A percentile compares a stretch with the other conserved stretches of the same genome.
These are phyloP conservation scores for Pachyrhizus erosus DNA, from an alignment of 306 rosid genomes.

Conservation along the genomic window DNA sequence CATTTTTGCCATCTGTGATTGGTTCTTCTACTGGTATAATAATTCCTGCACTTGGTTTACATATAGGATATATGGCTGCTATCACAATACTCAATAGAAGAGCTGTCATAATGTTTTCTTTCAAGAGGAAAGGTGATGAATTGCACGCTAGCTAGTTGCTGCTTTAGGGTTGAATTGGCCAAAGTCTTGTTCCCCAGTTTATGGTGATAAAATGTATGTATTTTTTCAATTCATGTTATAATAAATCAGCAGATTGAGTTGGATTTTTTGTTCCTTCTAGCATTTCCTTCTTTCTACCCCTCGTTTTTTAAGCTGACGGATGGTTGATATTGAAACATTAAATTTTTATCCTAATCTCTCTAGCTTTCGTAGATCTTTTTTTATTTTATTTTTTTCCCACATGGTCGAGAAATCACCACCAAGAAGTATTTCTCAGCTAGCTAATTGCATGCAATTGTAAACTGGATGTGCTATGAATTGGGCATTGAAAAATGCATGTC, in stretches of 20 bases:
- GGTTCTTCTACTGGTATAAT: neutral
- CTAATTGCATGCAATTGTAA: neutral
- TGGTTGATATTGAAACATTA: neutral
- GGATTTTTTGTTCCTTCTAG: neutral
- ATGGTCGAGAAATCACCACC: neutral
- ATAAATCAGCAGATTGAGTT: neutral
- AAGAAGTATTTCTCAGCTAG: neutral
- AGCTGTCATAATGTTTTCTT: neutral
- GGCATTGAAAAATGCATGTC: neutral
- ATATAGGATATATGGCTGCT: neutral
- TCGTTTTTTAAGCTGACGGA: neutral
- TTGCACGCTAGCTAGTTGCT: constrained; percentile 21
- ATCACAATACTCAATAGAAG: neutral
- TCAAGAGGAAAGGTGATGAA: neutral
- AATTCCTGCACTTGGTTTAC: neutral
- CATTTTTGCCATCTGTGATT: neutral
- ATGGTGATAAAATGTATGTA: constrained; percentile 32
- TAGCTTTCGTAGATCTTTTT: too few relatives aligned
- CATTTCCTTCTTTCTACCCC: neutral
- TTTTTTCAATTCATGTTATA: neutral
- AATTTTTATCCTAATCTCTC: neutral
- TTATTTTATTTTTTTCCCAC: neutral
- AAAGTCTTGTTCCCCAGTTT: neutral
- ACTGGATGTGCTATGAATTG: neutral
- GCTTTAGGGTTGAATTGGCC: constrained; percentile 17